Evolutionary conservation across 2,329 filamentous ascomycete genomes (phyloP).

Genomic region (Fusarium acutatum): DNA sequence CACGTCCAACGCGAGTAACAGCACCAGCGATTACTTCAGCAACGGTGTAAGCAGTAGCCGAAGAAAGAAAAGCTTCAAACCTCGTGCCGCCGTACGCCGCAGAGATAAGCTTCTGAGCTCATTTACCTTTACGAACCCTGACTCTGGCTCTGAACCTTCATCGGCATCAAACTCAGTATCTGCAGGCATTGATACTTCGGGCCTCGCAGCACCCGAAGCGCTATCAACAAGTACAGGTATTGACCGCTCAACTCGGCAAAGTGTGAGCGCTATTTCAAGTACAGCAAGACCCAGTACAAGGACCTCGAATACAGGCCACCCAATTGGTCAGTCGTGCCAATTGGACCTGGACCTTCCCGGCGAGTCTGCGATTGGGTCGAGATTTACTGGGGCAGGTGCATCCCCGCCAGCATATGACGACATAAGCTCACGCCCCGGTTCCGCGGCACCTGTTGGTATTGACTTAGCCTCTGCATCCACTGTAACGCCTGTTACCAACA

Average conservation of each 20-base stretch:
- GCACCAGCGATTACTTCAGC: slow-evolving; percentile 1
- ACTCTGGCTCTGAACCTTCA: slow-evolving; percentile 15
- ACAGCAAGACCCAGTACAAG: neutral
- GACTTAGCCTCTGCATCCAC: slow-evolving; percentile 38
- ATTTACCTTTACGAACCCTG: slow-evolving; percentile 9
- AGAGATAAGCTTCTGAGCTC: slow-evolving; percentile 28
- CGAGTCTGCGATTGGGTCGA: slow-evolving; percentile 26
- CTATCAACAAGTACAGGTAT: slow-evolving; percentile 2
- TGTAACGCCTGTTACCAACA: slow-evolving; percentile 25
- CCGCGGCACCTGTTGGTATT: slow-evolving; percentile 27
- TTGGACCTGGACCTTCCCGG: slow-evolving; percentile 31
- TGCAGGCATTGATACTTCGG: slow-evolving; percentile 10
- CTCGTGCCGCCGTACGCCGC: slow-evolving; percentile 13
- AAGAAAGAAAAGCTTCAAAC: slow-evolving; percentile 37
- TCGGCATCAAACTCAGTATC: neutral
- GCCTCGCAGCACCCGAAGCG: slow-evolving; percentile 21
- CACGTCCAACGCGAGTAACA: slow-evolving; percentile 1
- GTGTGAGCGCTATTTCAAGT: slow-evolving; percentile 17
- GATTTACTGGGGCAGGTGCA: slow-evolving; percentile 32
- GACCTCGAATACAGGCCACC: slow-evolving; percentile 4
- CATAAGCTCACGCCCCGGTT: slow-evolving; percentile 29
- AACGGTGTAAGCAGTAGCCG: slow-evolving; percentile 18
- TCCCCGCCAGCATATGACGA: slow-evolving; percentile 46
- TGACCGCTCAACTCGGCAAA: slow-evolving; percentile 30
- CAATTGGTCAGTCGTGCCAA: slow-evolving; percentile 19